Base-by-base conservation (phyloP, 768 basidiomycete species). In the Panus rudis region DNA sequence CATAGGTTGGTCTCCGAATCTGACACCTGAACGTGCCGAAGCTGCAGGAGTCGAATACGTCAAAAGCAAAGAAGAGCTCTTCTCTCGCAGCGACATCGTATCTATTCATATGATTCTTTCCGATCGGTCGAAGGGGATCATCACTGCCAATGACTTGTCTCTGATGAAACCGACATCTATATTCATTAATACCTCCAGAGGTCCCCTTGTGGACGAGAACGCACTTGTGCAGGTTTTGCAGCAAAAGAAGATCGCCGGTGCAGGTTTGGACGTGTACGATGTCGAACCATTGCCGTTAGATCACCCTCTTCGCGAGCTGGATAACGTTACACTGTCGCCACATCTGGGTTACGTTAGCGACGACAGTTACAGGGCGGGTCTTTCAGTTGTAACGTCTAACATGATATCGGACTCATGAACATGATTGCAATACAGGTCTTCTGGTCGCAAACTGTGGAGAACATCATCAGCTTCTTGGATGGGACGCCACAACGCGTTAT, bases 151-250 rank as follows among this genome's bases (percentile, higher is more conserved):
- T 4, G 76, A 81, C 41, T 59, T 83, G 14, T 63, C 56, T 1
- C 51, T 63, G n/a, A 70, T 87, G 72, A 80, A 80, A 53, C 61
- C 70, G 0, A 67, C 73, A 3, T 71, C 79, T 0, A 68, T 78
- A 52, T 64, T 84, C 42, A 70, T 84, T 54, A 87, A 84, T 53
- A 81, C 82, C 1, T 76, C 76, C 2, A 61, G 82, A 42, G 83
- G 84, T 0, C 79, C 79, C 2, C 55, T 86, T 16, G 71, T 86
- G 4, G 75, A 84, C 42, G 81, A 83, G 50, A 49, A 39, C 0
- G 81, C 73, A 0, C 54, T 86, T 25, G 46, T 83, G 7, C 58
- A 74, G 4, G 67, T 64, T 2, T 54, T 83, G 46, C 56, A 66
- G 43, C 54, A 69, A 25, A 67, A 65, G 30, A 62, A 48, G 33